Evolutionary conservation across 2,329 filamentous ascomycete species (phyloP).

Genomic region (Periconia sp.): DNA sequence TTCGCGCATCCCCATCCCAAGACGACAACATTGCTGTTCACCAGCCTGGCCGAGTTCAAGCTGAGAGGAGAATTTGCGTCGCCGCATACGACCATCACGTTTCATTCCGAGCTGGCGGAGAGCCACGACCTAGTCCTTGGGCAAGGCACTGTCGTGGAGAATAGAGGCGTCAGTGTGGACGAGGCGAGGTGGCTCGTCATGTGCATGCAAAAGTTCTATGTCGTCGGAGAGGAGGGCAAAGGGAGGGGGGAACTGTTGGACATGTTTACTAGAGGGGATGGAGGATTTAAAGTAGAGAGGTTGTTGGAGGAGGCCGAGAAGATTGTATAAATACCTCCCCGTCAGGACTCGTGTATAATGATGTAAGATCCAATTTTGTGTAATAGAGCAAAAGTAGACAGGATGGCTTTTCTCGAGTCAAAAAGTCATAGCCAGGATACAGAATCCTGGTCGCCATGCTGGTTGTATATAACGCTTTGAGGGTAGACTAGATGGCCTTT

Average conservation of each 20-base stretch:
- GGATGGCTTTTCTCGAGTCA: no score
- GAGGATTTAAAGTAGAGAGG: slow-evolving; percentile 80
- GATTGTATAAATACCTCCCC: slow-evolving; percentile 58
- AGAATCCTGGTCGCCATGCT: no score
- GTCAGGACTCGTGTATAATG: no score
- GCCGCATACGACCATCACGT: slow-evolving; percentile 92
- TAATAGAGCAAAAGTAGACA: no score
- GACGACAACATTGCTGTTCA: slow-evolving; percentile 76
- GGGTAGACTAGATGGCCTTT: no score
- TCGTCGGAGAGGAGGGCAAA: slow-evolving; percentile 60
- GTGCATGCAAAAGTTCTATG: slow-evolving; percentile 94
- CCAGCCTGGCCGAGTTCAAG: slow-evolving; percentile 92
- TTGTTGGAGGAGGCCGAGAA: slow-evolving; percentile 90
- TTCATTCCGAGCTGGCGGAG: slow-evolving; percentile 80
- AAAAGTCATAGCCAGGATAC: no score
- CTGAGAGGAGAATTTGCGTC: slow-evolving; percentile 84
- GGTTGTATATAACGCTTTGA: no score
- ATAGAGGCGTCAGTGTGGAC: slow-evolving; percentile 75
- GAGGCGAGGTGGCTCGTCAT: slow-evolving; percentile 91
- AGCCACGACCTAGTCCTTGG: slow-evolving; percentile 83
- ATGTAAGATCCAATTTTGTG: no score
- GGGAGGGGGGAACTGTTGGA: slow-evolving; percentile 69
- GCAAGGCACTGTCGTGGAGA: slow-evolving; percentile 79
- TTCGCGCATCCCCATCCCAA: slow-evolving; percentile 84
- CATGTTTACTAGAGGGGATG: slow-evolving; percentile 81